phyloP scores from a whole-genome alignment of 805 yeast genomes.

The Starmerella vaccinii region DNA sequence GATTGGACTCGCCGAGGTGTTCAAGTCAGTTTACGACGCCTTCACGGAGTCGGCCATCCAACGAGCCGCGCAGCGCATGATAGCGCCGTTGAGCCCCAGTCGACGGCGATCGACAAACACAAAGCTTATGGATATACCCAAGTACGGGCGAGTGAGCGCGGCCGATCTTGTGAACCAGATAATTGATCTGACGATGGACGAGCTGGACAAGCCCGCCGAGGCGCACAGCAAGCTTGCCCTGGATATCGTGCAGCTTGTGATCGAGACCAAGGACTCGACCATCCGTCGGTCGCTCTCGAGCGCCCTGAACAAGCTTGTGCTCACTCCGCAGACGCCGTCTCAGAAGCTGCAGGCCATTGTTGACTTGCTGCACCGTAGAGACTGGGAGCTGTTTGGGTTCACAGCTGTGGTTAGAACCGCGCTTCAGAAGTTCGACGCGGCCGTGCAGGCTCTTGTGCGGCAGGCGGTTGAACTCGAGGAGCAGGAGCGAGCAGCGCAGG shows the following conservation, averaged over 20 bases:
- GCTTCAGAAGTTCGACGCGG: background rate
- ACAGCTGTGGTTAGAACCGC: background rate
- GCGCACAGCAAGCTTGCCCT: slow-evolving; percentile 16
- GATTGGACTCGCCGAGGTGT: slow-evolving; percentile 29
- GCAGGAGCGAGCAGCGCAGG: background rate
- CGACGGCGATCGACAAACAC: background rate
- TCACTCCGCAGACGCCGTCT: slow-evolving; percentile 1
- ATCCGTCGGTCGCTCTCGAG: slow-evolving; percentile 10
- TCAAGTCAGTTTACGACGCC: background rate
- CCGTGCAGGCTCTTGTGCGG: background rate
- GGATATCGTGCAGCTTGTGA: slow-evolving; percentile 3
- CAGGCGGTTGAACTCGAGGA: background rate
- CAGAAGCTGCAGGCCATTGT: background rate
- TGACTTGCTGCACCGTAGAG: background rate
- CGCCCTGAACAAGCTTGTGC: slow-evolving; percentile 8
- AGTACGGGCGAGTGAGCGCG: slow-evolving; percentile 29
- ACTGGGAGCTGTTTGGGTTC: background rate
- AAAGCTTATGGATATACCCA: slow-evolving; percentile 28
- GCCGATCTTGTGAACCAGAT: slow-evolving; percentile 47
- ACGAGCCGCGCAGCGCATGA: slow-evolving; percentile 16
- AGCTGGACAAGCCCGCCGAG: background rate
- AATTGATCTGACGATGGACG: slow-evolving; percentile 64
- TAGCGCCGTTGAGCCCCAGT: slow-evolving; percentile 10
- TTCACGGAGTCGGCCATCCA: background rate
- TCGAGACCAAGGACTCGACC: background rate